These are phyloP conservation scores for Podospora pseudopauciseta DNA, from an alignment of 495 filamentous ascomycete species.

Conservation along the genomic window DNA sequence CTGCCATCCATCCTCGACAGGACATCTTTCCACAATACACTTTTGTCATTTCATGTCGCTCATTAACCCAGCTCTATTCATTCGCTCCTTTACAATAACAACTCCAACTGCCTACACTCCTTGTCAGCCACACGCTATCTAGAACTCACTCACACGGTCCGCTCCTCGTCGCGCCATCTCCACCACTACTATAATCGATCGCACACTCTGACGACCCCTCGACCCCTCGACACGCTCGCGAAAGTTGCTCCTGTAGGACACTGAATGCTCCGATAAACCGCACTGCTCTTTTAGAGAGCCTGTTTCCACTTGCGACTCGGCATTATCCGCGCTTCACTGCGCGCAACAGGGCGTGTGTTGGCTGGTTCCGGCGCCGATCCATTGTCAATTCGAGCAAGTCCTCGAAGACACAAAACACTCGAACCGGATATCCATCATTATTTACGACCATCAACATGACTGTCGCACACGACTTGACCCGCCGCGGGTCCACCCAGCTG, in stretches of 20 bases:
- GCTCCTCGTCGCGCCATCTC: constrained; percentile 16
- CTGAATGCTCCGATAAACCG: constrained; percentile 39
- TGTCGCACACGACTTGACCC: constrained; percentile 60
- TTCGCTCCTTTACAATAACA: constrained; percentile 30
- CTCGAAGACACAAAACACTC: not conserved
- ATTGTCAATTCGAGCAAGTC: constrained; percentile 4
- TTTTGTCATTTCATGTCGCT: constrained; percentile 33
- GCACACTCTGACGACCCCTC: not conserved
- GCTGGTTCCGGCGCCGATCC: constrained; percentile 10
- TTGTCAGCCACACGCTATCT: constrained; percentile 12
- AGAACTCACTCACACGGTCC: constrained; percentile 9
- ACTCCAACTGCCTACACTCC: constrained; percentile 22
- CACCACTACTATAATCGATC: not conserved
- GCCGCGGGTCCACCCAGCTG: constrained; percentile 50
- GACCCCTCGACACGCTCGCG: not conserved
- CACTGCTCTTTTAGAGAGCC: constrained; percentile 35
- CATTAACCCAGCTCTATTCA: constrained; percentile 31
- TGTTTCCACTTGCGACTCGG: constrained; percentile 13
- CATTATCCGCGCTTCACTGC: constrained; percentile 13
- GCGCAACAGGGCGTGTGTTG: constrained; percentile 13
- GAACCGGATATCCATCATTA: not conserved
- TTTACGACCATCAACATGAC: constrained; percentile 53
- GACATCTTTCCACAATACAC: constrained; percentile 20
- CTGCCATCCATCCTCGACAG: constrained; percentile 16
- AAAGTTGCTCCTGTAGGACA: not conserved